These are phyloP conservation scores for Coemansia sp. DNA, from an alignment of 192 early-diverging fungal genomes.

Conservation along the genomic window DNA sequence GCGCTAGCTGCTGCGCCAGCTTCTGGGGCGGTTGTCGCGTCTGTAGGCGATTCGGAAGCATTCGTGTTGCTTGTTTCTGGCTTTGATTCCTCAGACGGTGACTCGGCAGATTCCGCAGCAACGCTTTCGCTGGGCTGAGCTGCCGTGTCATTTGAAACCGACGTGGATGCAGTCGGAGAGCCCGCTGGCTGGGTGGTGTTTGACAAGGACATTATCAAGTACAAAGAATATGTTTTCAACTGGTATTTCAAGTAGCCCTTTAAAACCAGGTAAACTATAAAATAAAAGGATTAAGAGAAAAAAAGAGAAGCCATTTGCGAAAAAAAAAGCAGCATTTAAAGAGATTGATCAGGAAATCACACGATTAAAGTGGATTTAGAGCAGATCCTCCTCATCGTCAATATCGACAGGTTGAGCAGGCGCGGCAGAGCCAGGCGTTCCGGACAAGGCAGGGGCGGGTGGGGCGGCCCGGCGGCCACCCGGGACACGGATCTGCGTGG, in stretches of 20 bases:
- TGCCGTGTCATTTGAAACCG: neutral
- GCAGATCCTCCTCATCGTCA: constrained; percentile 37
- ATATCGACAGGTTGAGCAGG: constrained; percentile 2
- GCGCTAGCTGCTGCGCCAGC: neutral
- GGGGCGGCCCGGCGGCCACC: constrained; percentile 17
- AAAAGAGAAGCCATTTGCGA: neutral
- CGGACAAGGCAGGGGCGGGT: neutral
- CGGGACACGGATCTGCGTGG: constrained; percentile 25
- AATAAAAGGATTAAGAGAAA: constrained; percentile 3
- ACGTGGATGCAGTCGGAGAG: constrained; percentile 6
- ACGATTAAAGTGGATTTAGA: constrained; percentile 11
- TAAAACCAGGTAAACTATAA: neutral
- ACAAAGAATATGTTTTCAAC: too few species aligned
- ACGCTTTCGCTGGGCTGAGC: neutral
- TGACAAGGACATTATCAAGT: constrained; percentile 19
- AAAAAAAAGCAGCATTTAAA: neutral
- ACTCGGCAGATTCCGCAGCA: neutral
- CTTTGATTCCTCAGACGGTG: neutral
- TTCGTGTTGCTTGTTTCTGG: neutral
- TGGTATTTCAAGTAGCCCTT: neutral
- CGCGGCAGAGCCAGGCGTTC: neutral
- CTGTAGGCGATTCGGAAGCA: constrained; percentile 6
- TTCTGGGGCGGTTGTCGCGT: constrained; percentile 5
- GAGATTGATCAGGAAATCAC: neutral
- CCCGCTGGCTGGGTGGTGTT: constrained; percentile 9